Conservation (phyloP, 371 early-diverging fungal genomes). For the Rozella allomycis region DNA sequence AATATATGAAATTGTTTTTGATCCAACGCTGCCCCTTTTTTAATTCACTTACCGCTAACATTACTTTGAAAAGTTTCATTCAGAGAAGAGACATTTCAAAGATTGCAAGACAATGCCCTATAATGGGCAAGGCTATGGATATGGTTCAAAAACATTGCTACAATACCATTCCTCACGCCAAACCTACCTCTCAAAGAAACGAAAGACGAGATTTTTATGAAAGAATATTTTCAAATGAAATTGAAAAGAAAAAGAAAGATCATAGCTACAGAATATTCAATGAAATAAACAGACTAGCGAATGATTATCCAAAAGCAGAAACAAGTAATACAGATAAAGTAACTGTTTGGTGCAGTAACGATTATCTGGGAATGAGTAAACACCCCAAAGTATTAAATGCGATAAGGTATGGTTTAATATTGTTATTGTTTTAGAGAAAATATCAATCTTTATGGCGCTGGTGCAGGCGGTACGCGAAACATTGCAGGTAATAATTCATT, state of each 20-base stretch:
- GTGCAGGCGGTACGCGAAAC: conserved; percentile 97
- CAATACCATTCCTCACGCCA: too few species aligned
- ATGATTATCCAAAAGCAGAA: conserved; percentile 76
- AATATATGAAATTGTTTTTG: too few species aligned
- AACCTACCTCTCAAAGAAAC: too few species aligned
- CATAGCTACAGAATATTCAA: conserved; percentile 94
- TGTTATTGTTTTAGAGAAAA: conserved; percentile 26
- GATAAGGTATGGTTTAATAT: conserved; percentile 48
- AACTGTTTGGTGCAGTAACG: conserved; percentile 96
- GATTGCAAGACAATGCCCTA: too few species aligned
- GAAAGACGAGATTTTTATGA: too few species aligned
- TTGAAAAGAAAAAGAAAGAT: conserved; percentile 86
- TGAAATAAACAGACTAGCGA: conserved; percentile 92
- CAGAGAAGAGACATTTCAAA: too few species aligned
- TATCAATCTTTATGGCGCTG: conserved; percentile 84
- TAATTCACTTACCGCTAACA: too few species aligned
- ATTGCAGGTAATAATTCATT: conserved; percentile 92
- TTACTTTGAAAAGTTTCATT: too few species aligned
- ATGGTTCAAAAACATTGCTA: too few species aligned
- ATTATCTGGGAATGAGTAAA: conserved; percentile 87
- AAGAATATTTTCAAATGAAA: conserved; percentile 15
- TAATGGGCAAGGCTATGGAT: conserved; percentile 65
- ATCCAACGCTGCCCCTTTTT: too few species aligned
- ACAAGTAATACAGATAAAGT: conserved; percentile 61
- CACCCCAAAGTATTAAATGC: conserved; percentile 57